Evolutionary conservation across 257 asterid genomes (phyloP).

Genomic region (Hygrophila difformis): DNA sequence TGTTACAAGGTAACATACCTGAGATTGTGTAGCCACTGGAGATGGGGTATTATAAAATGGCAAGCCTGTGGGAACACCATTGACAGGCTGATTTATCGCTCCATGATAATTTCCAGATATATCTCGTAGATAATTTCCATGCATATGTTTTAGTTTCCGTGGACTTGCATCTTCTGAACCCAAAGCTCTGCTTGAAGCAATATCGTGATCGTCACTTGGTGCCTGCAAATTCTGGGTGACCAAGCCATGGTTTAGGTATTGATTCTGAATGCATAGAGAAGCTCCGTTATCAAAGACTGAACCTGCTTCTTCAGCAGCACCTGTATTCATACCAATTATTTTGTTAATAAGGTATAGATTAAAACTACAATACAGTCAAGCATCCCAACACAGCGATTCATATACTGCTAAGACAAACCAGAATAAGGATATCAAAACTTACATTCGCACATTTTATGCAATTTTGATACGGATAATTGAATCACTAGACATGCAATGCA

Average conservation of each 20-base stretch:
- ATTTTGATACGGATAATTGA: no score
- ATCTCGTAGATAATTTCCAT: conserved; percentile 56
- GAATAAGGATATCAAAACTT: no score
- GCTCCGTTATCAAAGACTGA: conserved; percentile 78
- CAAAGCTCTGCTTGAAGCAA: conserved; percentile 32
- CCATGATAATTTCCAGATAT: conserved; percentile 56
- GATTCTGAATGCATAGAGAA: conserved; percentile 62
- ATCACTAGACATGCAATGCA: no score
- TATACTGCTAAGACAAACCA: no score
- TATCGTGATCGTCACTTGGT: conserved; percentile 40
- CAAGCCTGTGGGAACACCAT: conserved; percentile 43
- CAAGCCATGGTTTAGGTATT: conserved; percentile 41
- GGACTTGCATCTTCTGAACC: conserved; percentile 70
- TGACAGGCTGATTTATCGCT: conserved; percentile 39
- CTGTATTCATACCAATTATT: conserved; percentile 30
- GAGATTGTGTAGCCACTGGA: conserved; percentile 64
- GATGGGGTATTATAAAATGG: conserved; percentile 87
- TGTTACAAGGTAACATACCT: no score
- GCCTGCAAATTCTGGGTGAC: conserved; percentile 40
- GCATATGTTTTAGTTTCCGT: conserved; percentile 45
- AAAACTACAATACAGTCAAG: conserved; percentile 9
- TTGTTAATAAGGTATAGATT: conserved; percentile 10
- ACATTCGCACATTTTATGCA: no score
- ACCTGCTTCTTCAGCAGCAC: conserved; percentile 91
- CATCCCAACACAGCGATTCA: conserved; percentile 9